Evolutionary conservation across 176 grass and related monocot genomes (phyloP).

Genomic region (Carex myosuroides): DNA sequence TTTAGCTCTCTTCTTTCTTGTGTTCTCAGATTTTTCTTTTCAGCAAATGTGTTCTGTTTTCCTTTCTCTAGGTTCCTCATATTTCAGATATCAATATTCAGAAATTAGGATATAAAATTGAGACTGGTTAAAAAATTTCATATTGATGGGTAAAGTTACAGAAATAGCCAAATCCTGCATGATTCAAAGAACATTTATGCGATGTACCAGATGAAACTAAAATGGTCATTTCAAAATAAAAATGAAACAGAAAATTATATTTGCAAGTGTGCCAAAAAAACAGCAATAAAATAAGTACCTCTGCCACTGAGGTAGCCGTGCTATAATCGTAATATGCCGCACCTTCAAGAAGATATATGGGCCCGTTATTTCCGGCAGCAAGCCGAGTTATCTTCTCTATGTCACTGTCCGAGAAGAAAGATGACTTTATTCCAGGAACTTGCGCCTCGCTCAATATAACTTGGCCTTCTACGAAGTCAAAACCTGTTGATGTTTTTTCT

Average conservation of each 20-base stretch:
- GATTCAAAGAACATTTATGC: neutral
- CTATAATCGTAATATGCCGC: conserved; percentile 34
- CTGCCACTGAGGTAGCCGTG: neutral
- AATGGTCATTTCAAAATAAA: neutral
- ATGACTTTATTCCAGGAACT: conserved; percentile 27
- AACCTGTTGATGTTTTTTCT: neutral
- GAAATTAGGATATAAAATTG: neutral
- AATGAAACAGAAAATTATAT: neutral
- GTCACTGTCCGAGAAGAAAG: conserved; percentile 38
- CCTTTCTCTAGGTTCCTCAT: neutral
- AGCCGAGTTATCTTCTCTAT: conserved; percentile 26
- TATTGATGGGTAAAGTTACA: neutral
- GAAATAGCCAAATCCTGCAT: neutral
- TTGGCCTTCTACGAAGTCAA: conserved; percentile 61
- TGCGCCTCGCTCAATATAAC: conserved; percentile 30
- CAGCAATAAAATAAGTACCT: conserved; percentile 14
- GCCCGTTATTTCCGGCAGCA: neutral
- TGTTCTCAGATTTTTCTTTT: neutral
- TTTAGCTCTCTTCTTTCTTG: neutral
- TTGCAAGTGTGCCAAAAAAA: neutral
- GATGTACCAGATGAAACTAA: neutral
- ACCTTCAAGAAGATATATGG: conserved; percentile 44
- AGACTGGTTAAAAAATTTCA: neutral
- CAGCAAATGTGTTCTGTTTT: neutral
- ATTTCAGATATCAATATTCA: neutral